These are phyloP conservation scores for Linderniella brevidens DNA, from an alignment of 257 asterid species.

Conservation along the genomic window DNA sequence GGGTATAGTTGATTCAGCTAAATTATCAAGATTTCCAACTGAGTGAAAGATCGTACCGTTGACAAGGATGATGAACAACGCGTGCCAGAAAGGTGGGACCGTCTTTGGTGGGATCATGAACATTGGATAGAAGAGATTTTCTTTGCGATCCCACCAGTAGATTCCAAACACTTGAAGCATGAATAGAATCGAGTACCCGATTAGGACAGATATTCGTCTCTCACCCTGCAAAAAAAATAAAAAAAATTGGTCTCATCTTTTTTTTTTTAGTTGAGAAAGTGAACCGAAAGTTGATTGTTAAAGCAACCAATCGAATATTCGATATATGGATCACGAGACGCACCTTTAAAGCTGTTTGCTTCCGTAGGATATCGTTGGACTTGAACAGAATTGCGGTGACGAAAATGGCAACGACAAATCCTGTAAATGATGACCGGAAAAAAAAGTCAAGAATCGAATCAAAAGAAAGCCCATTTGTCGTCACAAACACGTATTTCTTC, in stretches of 20 bases:
- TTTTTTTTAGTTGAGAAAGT: too few relatives aligned
- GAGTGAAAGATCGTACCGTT: slow-evolving; percentile 32
- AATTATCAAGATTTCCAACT: background rate
- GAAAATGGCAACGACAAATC: slow-evolving; percentile 53
- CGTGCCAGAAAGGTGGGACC: slow-evolving; percentile 85
- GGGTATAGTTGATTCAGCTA: too few relatives aligned
- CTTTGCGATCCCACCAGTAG: slow-evolving; percentile 67
- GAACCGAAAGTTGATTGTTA: background rate
- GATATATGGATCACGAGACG: background rate
- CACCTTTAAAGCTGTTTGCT: slow-evolving; percentile 85
- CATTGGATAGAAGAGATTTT: slow-evolving; percentile 40
- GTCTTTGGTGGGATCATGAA: slow-evolving; percentile 67
- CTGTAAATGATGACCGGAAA: slow-evolving; percentile 13
- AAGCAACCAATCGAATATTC: background rate
- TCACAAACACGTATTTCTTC: too few relatives aligned
- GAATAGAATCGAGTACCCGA: slow-evolving; percentile 38
- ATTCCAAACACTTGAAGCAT: slow-evolving; percentile 44
- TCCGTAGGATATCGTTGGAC: slow-evolving; percentile 68
- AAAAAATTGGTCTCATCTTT: background rate
- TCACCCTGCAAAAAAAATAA: slow-evolving; percentile 46
- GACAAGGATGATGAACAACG: slow-evolving; percentile 51
- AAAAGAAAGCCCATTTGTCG: background rate
- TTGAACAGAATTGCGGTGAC: slow-evolving; percentile 55
- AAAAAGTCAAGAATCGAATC: background rate
- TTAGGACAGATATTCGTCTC: slow-evolving; percentile 44